phyloP scores from a whole-genome alignment of 208 protist species.

The Leishmania major region DNA sequence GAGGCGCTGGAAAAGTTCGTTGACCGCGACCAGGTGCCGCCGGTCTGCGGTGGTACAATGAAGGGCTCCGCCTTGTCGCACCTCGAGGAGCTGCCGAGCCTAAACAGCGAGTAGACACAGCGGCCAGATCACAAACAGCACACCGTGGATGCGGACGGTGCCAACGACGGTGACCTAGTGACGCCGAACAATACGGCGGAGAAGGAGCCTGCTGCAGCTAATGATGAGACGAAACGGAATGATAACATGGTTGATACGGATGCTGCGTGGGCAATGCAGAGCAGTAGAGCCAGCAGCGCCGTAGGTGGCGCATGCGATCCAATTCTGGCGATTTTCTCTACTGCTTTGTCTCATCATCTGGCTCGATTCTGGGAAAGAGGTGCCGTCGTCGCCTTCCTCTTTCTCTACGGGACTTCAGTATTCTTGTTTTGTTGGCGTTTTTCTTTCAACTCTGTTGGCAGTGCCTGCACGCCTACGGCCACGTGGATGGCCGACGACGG shows the following conservation, averaged over 20 bases:
- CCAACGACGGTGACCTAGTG: background rate
- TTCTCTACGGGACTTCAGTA: background rate
- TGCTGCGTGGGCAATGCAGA: background rate
- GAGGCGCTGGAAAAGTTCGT: slow-evolving; percentile 52
- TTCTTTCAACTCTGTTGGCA: background rate
- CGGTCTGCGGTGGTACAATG: slow-evolving; percentile 35
- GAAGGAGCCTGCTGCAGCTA: background rate
- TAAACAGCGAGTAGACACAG: background rate
- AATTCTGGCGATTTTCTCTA: background rate
- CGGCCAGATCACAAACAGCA: background rate
- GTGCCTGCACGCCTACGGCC: background rate
- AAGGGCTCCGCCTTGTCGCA: slow-evolving; percentile 4
- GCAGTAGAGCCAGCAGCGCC: background rate
- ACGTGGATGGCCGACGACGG: background rate
- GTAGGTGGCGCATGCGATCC: background rate
- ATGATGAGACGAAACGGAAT: background rate
- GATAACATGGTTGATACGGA: background rate
- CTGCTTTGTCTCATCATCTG: background rate
- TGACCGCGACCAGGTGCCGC: slow-evolving; percentile 38
- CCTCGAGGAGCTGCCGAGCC: slow-evolving; percentile 20
- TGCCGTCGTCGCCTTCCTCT: background rate
- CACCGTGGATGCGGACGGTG: background rate
- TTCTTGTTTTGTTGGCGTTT: background rate
- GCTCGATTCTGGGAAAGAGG: background rate
- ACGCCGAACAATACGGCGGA: background rate